Conservation (phyloP, 805 yeast species). For the Metschnikowia borealis region DNA sequence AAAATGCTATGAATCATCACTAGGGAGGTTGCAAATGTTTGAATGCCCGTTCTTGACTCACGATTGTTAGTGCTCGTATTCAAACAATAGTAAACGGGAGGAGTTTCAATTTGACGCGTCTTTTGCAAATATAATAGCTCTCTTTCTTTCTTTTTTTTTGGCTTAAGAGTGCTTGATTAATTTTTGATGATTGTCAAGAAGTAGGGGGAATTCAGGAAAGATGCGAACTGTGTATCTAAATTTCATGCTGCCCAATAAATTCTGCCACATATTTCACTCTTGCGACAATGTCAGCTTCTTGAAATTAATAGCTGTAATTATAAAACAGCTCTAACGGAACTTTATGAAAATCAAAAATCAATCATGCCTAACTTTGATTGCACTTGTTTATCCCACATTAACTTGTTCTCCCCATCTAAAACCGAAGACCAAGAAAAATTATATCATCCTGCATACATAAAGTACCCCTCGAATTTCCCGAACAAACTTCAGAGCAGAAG, state of each 20-base stretch:
- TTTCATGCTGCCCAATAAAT: not conserved
- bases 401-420: not conserved
- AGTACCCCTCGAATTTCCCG: constrained; percentile 2
- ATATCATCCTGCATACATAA: not conserved
- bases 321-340: not conserved
- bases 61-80: not conserved
- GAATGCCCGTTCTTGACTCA: not conserved
- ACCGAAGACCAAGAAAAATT: not conserved
- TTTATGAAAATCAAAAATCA: too few species aligned
- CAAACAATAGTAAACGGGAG: not conserved
- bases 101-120: not conserved
- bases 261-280: not conserved
- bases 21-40: not conserved
- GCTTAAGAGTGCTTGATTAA: not conserved
- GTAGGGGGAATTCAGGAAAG: not conserved
- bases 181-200: not conserved
- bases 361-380: too few species aligned
- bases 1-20: not conserved
- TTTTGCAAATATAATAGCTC: not conserved
- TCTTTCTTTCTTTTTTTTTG: not conserved
- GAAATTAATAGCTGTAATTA: not conserved
- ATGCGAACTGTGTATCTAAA: not conserved
- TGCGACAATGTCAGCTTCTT: not conserved
- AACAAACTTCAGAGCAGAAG: not conserved
- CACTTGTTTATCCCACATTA: not conserved